A percentile compares a stretch with the other conserved stretches of the same genome.
phyloP scores from a whole-genome alignment of 2,329 filamentous ascomycete species.

The Claviceps sp. region DNA sequence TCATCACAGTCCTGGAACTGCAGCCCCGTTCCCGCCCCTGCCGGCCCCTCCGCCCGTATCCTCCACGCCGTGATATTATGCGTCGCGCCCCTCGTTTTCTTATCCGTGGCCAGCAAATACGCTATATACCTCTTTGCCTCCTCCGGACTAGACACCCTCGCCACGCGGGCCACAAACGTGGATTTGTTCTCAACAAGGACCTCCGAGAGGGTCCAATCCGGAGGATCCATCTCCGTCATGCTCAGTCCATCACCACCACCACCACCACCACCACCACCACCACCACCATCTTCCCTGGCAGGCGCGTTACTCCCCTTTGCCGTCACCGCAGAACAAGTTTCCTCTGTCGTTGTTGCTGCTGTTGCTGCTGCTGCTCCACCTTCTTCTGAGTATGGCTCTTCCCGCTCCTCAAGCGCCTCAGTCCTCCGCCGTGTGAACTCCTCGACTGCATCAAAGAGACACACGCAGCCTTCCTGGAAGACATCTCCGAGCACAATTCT shows the following conservation, averaged over 20 bases:
- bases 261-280: no score
- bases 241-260: no score
- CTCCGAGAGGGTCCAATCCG: slow-evolving; percentile 62
- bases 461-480: slow-evolving; percentile 63
- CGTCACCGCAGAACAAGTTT: neutral
- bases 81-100: slow-evolving; percentile 71
- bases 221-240: slow-evolving; percentile 18
- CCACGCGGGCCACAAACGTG: slow-evolving; percentile 70
- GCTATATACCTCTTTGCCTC: slow-evolving; percentile 60
- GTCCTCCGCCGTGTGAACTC: slow-evolving; percentile 49
- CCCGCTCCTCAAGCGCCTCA: slow-evolving; percentile 9
- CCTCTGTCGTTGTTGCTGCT: slow-evolving; percentile 5
- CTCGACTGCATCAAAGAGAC: slow-evolving; percentile 84
- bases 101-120: slow-evolving; percentile 69
- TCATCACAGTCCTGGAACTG: slow-evolving; percentile 86
- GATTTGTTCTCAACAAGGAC: slow-evolving; percentile 72
- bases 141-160: slow-evolving; percentile 43
- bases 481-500: slow-evolving; percentile 51
- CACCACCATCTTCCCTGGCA: no score
- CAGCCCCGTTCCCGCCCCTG: neutral
- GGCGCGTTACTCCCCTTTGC: no score
- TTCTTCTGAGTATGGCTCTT: neutral
- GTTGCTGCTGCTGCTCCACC: slow-evolving; percentile 25
- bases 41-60: slow-evolving; percentile 39
- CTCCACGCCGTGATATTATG: slow-evolving; percentile 96